Base-by-base conservation (phyloP, 495 filamentous ascomycete genomes). In the Letharia lupina region DNA sequence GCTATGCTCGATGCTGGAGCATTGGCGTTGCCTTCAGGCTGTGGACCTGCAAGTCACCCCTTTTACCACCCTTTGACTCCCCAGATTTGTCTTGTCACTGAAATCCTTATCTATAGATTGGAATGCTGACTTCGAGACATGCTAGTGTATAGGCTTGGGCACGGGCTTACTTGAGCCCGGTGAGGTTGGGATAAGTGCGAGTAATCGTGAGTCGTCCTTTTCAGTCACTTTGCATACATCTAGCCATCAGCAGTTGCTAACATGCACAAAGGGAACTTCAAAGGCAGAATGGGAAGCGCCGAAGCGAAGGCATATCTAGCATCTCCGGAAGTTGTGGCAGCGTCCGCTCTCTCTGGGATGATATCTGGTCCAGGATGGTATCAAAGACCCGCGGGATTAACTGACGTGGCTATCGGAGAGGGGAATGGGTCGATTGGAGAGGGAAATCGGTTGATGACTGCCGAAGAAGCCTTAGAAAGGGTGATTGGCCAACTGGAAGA, bases 241-340 rank as follows among this genome's bases (percentile, higher is more conserved):
- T 39, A 39, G 4, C 8, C 8, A 39, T 8, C 8, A 39, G 8
- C 37, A 39, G 37, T 39, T 23, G 44, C 44, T 47, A 20, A 47
- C 44, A 28, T 47, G 18, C 20, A 16, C 45, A 6, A 8, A 48
- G 45, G 93, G 28, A 96, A 96, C 75, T 96, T 96, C 81, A 93
- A 94, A 77, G 93, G 91, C 0, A 85, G 93, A 31, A 96, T 96
- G 92, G 93, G 93, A 6, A 86, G 81, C 9, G 86, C 81, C 11
- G 86, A 91, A 8, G 91, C 91, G 0, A 88, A 91, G 68, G 91
- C 92, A 0, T 98, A 98, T 73, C 86, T 98, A 4, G 90, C 87
- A 12, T 91, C 87, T 67, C 93, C 94, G 7, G 93, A 96, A 68
- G 88, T 96, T 15, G 93, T 97, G 3, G 93, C 93, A 16, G 93